phyloP scores from a whole-genome alignment of 2,329 filamentous ascomycete genomes.

The Fusarium luffae region DNA sequence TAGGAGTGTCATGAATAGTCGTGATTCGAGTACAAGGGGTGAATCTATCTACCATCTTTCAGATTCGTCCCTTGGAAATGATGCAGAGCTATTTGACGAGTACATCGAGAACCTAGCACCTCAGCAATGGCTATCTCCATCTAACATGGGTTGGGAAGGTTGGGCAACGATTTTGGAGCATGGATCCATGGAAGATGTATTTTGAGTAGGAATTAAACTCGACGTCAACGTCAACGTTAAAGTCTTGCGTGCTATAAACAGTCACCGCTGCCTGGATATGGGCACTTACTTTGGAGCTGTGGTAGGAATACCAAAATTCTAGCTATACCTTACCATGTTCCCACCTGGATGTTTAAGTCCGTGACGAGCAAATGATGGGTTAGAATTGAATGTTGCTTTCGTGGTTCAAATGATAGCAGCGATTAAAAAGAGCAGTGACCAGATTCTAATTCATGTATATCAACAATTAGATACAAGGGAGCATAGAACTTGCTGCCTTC shows the following conservation, averaged over 20 bases:
- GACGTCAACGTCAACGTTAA: neutral
- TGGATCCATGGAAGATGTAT: neutral
- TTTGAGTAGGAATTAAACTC: neutral
- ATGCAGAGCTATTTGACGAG: neutral
- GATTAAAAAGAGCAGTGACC: no score
- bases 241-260: neutral
- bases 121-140: conserved; percentile 29
- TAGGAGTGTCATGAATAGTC: neutral
- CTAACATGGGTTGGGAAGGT: conserved; percentile 16
- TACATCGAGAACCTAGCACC: conserved; percentile 12
- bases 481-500: no score
- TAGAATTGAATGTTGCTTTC: no score
- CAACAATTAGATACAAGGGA: no score
- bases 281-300: neutral
- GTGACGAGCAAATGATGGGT: no score
- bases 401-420: no score
- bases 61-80: neutral
- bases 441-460: no score
- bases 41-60: neutral
- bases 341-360: neutral
- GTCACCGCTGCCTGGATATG: neutral
- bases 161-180: conserved; percentile 17
- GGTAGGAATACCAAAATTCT: neutral
- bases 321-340: neutral
- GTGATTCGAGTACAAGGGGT: neutral